Conservation (phyloP, 2,329 filamentous ascomycete genomes). For the Colletotrichum tamarilloi region DNA sequence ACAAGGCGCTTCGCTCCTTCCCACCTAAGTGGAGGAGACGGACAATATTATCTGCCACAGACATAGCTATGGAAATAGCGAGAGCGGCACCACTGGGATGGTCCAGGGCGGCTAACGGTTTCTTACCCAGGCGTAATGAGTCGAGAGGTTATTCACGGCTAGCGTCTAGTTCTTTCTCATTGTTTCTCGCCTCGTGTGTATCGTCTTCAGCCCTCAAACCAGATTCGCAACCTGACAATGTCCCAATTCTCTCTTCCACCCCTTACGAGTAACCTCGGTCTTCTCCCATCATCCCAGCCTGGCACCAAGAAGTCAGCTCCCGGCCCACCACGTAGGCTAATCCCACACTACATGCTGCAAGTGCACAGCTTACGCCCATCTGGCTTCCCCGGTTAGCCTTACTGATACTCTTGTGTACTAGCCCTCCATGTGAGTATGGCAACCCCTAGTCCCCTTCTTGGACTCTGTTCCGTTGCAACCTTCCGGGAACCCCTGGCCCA, state of each 20-base stretch:
- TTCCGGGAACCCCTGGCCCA: constrained; percentile 6
- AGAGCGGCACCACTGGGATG: constrained; percentile 11
- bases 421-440: constrained; percentile 21
- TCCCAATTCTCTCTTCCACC: background rate
- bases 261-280: background rate
- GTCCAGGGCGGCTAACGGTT: background rate
- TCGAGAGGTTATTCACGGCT: constrained; percentile 6
- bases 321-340: background rate
- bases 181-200: constrained; percentile 13
- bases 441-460: constrained; percentile 24
- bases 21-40: background rate
- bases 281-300: background rate
- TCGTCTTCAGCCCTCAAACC: background rate
- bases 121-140: constrained; percentile 19
- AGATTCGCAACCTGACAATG: background rate
- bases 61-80: background rate
- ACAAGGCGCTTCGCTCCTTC: background rate
- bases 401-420: constrained; percentile 3
- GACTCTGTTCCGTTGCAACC: constrained; percentile 8
- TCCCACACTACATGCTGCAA: constrained; percentile 11
- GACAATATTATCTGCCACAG: background rate
- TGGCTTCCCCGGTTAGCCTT: constrained; percentile 12
- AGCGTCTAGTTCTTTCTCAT: constrained; percentile 1
- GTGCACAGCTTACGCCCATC: background rate
- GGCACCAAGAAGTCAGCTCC: background rate